Conservation (phyloP, 257 asterid genomes). For the Nicotiana noctiflora region DNA sequence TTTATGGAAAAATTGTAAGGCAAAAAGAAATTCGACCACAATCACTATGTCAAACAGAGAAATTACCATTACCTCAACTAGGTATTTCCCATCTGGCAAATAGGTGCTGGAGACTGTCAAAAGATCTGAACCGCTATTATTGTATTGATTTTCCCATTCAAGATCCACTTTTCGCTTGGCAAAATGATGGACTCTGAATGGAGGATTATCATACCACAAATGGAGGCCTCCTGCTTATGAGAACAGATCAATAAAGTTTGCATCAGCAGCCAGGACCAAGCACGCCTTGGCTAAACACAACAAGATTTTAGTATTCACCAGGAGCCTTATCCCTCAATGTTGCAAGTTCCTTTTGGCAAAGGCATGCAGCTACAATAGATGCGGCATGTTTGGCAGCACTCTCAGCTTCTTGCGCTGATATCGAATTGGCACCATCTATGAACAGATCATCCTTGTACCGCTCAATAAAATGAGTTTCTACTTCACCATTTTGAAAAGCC, state of each 20-base stretch:
- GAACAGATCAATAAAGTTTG: constrained; percentile 12
- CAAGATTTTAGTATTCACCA: constrained; percentile 33
- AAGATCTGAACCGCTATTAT: constrained; percentile 30
- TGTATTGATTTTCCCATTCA: constrained; percentile 66
- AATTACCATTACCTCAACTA: constrained; percentile 48
- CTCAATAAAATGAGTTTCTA: constrained; percentile 94
- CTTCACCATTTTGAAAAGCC: constrained; percentile 79
- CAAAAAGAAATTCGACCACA: neutral
- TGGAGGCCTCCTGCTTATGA: constrained; percentile 49
- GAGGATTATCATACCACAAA: constrained; percentile 76
- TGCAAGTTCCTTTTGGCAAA: constrained; percentile 55
- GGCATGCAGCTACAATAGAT: constrained; percentile 72
- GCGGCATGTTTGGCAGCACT: constrained; percentile 52
- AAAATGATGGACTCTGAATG: constrained; percentile 71
- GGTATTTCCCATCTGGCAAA: constrained; percentile 62
- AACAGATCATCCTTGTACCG: constrained; percentile 67
- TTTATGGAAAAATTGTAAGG: constrained; percentile 8
- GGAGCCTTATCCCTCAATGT: constrained; percentile 33
- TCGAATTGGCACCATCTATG: constrained; percentile 34
- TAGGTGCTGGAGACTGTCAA: constrained; percentile 39
- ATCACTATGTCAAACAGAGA: neutral
- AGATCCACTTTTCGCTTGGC: constrained; percentile 57
- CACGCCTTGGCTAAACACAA: neutral
- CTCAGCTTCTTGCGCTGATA: constrained; percentile 34
- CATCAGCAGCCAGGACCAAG: constrained; percentile 6